Base-by-base conservation (phyloP, 768 basidiomycete species). In the Lentinula edodes region DNA sequence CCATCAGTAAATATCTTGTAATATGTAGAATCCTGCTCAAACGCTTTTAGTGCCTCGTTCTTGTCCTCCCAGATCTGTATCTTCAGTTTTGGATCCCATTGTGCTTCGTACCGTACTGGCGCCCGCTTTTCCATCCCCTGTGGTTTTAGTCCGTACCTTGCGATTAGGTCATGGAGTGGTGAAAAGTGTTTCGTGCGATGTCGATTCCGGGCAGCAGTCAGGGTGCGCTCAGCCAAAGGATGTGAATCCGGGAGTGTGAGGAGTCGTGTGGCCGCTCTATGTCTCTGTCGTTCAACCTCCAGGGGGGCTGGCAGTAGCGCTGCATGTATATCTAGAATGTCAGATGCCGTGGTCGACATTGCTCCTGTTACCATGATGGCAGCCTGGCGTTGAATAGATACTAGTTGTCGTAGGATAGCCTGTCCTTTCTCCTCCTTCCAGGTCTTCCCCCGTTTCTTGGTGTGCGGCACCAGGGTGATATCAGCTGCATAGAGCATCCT, bases 1-100 rank as follows among this genome's bases (percentile, higher is more conserved):
- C 66, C 63, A 39, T 67, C 61, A 5, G 66, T 56, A 51, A 65
- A 67, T 10, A 67, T 56, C 16, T 34, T 32, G 10, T 10, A 41
- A 20, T 28, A 5, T 6, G 51, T 23, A 18, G 5, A 8, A 15
- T 41, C 28, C 16, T 32, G 15, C 9, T 45, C 23, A 13, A 58
- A 8, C 6, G 8, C 18, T 15, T 23, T n/a, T 4, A 34, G 9
- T 15, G 39, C 56, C 20, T 42, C 39, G 2, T 10, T 16, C 18
- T 58, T 23, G 38, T 39, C 15, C 6, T 45, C 56, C 35, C 23
- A 58, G 28, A 34, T 53, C 5, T 9, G 6, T 23, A 39, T 16
- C 36, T 6, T 16, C 13, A 53, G 1, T 2, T 18, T 32, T 12
- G 52, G 38, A 6, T 48, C 46, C 46, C 46, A 48, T 7, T 6